These are phyloP conservation scores for Tarenaya hassleriana DNA, from an alignment of 345 rosid genomes.

Conservation along the genomic window DNA sequence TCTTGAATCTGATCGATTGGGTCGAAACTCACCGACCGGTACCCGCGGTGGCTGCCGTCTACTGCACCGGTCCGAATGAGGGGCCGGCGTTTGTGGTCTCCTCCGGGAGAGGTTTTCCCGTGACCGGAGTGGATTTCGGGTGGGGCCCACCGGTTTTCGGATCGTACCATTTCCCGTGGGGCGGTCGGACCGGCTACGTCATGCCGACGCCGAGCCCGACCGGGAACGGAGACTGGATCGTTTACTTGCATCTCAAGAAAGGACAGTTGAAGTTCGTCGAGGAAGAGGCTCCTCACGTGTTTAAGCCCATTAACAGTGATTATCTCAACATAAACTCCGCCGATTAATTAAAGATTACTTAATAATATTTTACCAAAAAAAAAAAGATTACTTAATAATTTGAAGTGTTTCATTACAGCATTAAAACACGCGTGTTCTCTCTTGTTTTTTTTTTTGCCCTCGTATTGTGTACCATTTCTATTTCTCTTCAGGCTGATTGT, in stretches of 20 bases:
- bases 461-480: too few species aligned
- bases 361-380: too few species aligned
- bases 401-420: too few species aligned
- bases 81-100: constrained; percentile 71
- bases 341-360: too few species aligned
- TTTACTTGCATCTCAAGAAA: constrained; percentile 38
- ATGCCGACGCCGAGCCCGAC: constrained; percentile 57
- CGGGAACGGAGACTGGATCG: constrained; percentile 42
- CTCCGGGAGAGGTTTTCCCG: constrained; percentile 60
- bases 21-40: constrained; percentile 59
- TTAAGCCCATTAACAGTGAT: constrained; percentile 34
- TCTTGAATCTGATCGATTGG: constrained; percentile 71
- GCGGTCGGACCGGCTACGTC: constrained; percentile 42
- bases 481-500: too few species aligned
- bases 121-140: constrained; percentile 39
- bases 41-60: constrained; percentile 46
- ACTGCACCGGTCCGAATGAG: constrained; percentile 30
- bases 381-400: too few species aligned
- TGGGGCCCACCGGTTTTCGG: constrained; percentile 48
- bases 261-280: constrained; percentile 40
- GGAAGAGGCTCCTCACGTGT: constrained; percentile 31
- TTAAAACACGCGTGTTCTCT: too few species aligned
- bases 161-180: constrained; percentile 50
- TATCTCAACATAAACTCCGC: constrained; percentile 37
- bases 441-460: too few species aligned